Evolutionary conservation across 805 yeast genomes (phyloP), one percentile per base, ranked within the genome.

Genomic region (Metschnikowia peoriensis): DNA sequence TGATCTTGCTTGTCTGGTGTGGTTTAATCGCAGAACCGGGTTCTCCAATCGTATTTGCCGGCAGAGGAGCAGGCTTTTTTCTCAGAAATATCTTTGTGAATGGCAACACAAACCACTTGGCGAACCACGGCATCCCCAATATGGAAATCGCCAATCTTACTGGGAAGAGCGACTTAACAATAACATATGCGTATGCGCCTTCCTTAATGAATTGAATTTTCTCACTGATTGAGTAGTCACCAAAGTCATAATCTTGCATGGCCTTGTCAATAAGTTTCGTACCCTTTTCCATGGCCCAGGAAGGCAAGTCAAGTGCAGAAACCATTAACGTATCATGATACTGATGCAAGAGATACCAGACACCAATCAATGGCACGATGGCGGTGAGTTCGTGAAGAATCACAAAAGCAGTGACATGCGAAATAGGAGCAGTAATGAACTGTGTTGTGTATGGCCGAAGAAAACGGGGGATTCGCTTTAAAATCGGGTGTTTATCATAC

Each of bases 341-440:
- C 53, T 79, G 75, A 67, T 86, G 87, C 55, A 88, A 76, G 0
- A 75, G 56, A 61, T 82, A 86, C 91, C 93, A 86, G 2, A 87
- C 59, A 0, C 83, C 84, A 39, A 86, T 70, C 46, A 88, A 71
- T 1, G 96, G 96, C 29, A 80, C 77, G 2, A 88, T 75, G 2
- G 96, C 96, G 0, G 92, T 78, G 41, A 88, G 56, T 62, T 88
- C 96, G 62, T 88, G 96, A 12, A 88, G 71, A 4, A 88, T 64
- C 6, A 88, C 58, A 60, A 88, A 88, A 2, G 91, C 75, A 0
- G 86, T 75, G 11, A 85, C 72, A 63, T 84, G 84, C 1, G 86
- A 72, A 4, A 82, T 66, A 1, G 90, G 90, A 0, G 88, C 84
- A 45, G 74, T 63, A 16, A 76, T 67, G 53, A 85, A 75, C 46